Evolutionary conservation across 176 grass and related monocot genomes (phyloP).

Genomic region (Cenchrus americanus): DNA sequence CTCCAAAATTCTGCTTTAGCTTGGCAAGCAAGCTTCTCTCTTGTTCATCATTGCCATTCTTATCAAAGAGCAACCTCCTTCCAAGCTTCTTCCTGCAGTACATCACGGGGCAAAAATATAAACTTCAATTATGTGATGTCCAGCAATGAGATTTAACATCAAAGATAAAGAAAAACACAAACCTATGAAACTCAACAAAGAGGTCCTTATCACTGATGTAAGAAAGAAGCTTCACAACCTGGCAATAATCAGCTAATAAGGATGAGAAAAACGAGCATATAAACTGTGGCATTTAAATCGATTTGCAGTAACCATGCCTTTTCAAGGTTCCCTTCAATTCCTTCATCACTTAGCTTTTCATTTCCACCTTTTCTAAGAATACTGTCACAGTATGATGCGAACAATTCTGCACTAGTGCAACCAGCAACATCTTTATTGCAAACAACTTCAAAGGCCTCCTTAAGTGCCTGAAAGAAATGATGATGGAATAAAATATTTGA

Average conservation of each 20-base stretch:
- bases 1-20: slow-evolving; percentile 84
- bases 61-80: slow-evolving; percentile 87
- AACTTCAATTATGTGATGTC: neutral
- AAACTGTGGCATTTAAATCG: neutral
- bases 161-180: neutral
- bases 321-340: slow-evolving; percentile 51
- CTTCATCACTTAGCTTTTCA: slow-evolving; percentile 53
- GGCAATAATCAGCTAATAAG: neutral
- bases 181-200: slow-evolving; percentile 47
- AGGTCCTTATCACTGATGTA: slow-evolving; percentile 56
- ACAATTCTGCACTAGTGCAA: slow-evolving; percentile 45
- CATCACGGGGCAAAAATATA: neutral
- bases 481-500: neutral
- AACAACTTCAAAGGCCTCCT: slow-evolving; percentile 51
- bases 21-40: slow-evolving; percentile 95
- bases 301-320: slow-evolving; percentile 25
- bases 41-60: slow-evolving; percentile 87
- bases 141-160: neutral
- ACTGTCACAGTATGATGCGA: slow-evolving; percentile 50
- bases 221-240: slow-evolving; percentile 52
- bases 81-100: slow-evolving; percentile 82
- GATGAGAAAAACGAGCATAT: neutral
- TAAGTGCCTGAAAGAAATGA: slow-evolving; percentile 15
- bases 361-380: slow-evolving; percentile 47
- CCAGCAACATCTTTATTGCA: slow-evolving; percentile 52